A percentile compares a stretch with the other conserved stretches of the same genome.
Evolutionary conservation across 2,329 filamentous ascomycete species (phyloP).

Genomic region (Aspergillus unguis): DNA sequence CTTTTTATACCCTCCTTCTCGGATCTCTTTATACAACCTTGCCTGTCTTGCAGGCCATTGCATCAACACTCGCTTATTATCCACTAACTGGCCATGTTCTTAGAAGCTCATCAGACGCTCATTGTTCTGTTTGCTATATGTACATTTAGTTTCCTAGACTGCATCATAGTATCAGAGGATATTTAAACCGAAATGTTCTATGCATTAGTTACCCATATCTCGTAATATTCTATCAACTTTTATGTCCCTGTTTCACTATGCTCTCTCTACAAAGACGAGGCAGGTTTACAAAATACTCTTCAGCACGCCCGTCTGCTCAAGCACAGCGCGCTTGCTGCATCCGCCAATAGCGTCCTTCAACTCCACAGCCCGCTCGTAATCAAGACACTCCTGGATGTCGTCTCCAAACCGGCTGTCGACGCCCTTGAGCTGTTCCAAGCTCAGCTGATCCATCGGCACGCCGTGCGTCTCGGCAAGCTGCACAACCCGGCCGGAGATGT

Average conservation of each 20-base stretch:
- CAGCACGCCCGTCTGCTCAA: slow-evolving; percentile 66
- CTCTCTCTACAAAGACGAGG: background rate
- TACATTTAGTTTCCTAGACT: no score
- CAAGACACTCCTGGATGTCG: slow-evolving; percentile 68
- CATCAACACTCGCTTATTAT: no score
- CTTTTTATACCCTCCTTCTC: no score
- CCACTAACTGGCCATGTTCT: no score
- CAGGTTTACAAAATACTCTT: slow-evolving; percentile 49
- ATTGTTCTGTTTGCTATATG: no score
- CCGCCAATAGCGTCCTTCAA: slow-evolving; percentile 72
- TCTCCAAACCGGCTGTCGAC: slow-evolving; percentile 68
- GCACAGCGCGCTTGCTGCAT: slow-evolving; percentile 67
- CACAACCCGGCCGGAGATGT: slow-evolving; percentile 70
- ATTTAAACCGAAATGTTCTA: no score
- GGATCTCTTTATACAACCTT: no score
- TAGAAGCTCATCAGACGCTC: no score
- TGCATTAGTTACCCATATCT: no score
- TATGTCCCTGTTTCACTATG: background rate
- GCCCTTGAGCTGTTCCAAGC: slow-evolving; percentile 61
- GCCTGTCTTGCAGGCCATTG: no score
- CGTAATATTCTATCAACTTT: background rate
- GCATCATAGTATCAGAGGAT: no score
- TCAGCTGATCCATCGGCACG: slow-evolving; percentile 67
- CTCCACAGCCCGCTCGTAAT: slow-evolving; percentile 83
- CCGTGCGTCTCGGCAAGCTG: slow-evolving; percentile 66